A percentile compares a stretch with the other conserved stretches of the same genome.
Evolutionary conservation across 495 filamentous ascomycete genomes (phyloP).

Genomic region (Penicillium flavigenum): DNA sequence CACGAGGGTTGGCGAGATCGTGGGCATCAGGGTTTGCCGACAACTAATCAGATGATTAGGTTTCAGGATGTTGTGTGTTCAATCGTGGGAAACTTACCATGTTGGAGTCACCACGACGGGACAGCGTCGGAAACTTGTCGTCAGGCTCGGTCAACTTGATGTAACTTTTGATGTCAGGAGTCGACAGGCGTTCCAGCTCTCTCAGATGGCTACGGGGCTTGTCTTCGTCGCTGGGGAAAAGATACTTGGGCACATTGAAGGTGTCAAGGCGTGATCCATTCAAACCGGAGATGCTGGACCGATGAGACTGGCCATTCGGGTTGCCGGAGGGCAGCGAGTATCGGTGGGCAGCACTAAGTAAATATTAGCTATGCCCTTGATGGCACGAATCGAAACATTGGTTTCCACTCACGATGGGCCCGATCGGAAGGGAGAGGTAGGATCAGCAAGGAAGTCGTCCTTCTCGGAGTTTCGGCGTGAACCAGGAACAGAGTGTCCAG

Average conservation of each 20-base stretch:
- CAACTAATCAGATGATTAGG: constrained; percentile 49
- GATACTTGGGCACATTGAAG: constrained; percentile 76
- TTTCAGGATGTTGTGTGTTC: background rate
- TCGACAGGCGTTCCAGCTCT: constrained; percentile 53
- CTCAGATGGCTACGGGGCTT: constrained; percentile 43
- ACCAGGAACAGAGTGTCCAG: constrained; percentile 79
- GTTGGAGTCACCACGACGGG: constrained; percentile 65
- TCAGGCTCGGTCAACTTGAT: constrained; percentile 72
- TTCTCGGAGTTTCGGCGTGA: constrained; percentile 67
- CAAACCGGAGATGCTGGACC: constrained; percentile 48
- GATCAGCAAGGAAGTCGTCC: constrained; percentile 42
- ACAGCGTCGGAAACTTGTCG: constrained; percentile 80
- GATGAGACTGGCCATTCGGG: constrained; percentile 54
- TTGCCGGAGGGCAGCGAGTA: constrained; percentile 85
- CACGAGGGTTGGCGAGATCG: constrained; percentile 73
- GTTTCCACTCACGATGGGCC: constrained; percentile 40
- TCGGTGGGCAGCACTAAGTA: constrained; percentile 62
- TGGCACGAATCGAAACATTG: background rate
- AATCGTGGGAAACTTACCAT: constrained; percentile 55
- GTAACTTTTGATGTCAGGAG: constrained; percentile 64
- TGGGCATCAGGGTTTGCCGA: constrained; percentile 79
- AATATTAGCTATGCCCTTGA: constrained; percentile 18
- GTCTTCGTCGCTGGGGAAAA: constrained; percentile 81
- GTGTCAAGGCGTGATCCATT: constrained; percentile 54
- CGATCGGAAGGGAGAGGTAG: constrained; percentile 36